Conservation (phyloP, 805 yeast genomes). For the Candida stauntonica region DNA sequence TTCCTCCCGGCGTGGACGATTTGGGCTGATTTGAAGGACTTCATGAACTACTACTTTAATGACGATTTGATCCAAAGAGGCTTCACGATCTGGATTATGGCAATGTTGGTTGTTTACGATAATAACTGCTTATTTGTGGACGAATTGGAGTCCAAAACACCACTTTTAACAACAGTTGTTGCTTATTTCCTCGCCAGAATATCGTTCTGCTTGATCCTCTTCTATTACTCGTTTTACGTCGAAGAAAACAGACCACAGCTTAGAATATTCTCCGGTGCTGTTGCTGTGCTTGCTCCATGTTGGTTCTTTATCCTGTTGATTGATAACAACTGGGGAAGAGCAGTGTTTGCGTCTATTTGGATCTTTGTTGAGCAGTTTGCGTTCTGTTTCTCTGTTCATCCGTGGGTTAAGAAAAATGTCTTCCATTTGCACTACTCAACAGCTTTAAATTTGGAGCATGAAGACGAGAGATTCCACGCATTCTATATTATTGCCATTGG, state of each 20-base stretch:
- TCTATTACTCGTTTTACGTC: slow-evolving; percentile 39
- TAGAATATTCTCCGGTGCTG: slow-evolving; percentile 33
- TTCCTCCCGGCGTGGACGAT: slow-evolving; percentile 59
- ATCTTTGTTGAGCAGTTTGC: slow-evolving; percentile 38
- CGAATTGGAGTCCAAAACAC: slow-evolving; percentile 35
- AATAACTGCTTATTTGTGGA: slow-evolving; percentile 42
- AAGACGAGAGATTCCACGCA: slow-evolving; percentile 54
- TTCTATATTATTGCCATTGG: slow-evolving; percentile 64
- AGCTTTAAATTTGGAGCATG: slow-evolving; percentile 63
- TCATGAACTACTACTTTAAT: slow-evolving; percentile 58
- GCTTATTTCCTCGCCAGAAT: slow-evolving; percentile 39
- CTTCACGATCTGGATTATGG: slow-evolving; percentile 49
- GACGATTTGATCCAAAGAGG: slow-evolving; percentile 54
- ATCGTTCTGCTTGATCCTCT: slow-evolving; percentile 29
- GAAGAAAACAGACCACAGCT: slow-evolving; percentile 49
- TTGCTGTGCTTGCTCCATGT: slow-evolving; percentile 33
- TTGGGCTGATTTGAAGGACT: slow-evolving; percentile 62
- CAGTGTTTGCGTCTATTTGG: slow-evolving; percentile 40
- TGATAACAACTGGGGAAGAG: slow-evolving; percentile 36
- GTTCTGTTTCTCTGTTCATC: slow-evolving; percentile 41
- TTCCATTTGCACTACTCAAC: slow-evolving; percentile 45
- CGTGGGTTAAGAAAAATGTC: slow-evolving; percentile 37
- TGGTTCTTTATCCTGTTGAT: slow-evolving; percentile 54
- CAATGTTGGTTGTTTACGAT: slow-evolving; percentile 45
- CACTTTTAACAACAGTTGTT: slow-evolving; percentile 31